Percentiles rank a stretch among this genome's conserved stretches.
phyloP scores from a whole-genome alignment of 192 early-diverging fungal species.

The Coemansia sp. region DNA sequence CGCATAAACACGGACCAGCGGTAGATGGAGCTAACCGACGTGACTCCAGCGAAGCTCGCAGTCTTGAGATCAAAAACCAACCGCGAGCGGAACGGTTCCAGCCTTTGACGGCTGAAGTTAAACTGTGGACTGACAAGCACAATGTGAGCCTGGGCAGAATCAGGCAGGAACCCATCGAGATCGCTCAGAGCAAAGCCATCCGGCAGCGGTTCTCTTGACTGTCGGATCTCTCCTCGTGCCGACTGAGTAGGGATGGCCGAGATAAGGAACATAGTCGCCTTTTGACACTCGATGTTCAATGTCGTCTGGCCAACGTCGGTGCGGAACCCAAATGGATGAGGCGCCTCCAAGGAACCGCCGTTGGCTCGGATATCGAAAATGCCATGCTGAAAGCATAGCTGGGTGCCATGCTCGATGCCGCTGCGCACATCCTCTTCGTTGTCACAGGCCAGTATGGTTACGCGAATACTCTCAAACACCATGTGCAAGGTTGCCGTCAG shows the following conservation, averaged over 20 bases:
- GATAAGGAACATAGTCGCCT: constrained; percentile 43
- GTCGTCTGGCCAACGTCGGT: constrained; percentile 30
- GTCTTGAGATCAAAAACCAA: constrained; percentile 41
- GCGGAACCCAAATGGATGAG: constrained; percentile 49
- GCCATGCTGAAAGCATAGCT: constrained; percentile 29
- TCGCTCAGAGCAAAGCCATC: constrained; percentile 23
- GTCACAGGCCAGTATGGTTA: constrained; percentile 45
- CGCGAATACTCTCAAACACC: constrained; percentile 36
- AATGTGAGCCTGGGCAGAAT: constrained; percentile 40
- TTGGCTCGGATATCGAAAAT: constrained; percentile 34
- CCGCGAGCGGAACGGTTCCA: constrained; percentile 38
- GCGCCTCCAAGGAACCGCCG: constrained; percentile 47
- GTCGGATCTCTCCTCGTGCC: constrained; percentile 23
- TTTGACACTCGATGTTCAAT: constrained; percentile 42
- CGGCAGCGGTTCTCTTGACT: background rate
- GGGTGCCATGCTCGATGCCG: constrained; percentile 52
- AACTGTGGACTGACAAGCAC: constrained; percentile 27
- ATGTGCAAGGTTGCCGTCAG: constrained; percentile 33
- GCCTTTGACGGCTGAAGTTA: constrained; percentile 23
- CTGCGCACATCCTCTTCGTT: constrained; percentile 53
- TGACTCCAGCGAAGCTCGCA: constrained; percentile 21
- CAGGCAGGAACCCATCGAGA: constrained; percentile 38
- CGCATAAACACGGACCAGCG: constrained; percentile 56
- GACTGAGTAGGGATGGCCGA: constrained; percentile 29
- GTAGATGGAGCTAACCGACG: constrained; percentile 45